Percentiles rank a stretch among this genome's conserved stretches.
Evolutionary conservation across 176 grass and related monocot genomes (phyloP).

Genomic region (Luzula sylvatica): DNA sequence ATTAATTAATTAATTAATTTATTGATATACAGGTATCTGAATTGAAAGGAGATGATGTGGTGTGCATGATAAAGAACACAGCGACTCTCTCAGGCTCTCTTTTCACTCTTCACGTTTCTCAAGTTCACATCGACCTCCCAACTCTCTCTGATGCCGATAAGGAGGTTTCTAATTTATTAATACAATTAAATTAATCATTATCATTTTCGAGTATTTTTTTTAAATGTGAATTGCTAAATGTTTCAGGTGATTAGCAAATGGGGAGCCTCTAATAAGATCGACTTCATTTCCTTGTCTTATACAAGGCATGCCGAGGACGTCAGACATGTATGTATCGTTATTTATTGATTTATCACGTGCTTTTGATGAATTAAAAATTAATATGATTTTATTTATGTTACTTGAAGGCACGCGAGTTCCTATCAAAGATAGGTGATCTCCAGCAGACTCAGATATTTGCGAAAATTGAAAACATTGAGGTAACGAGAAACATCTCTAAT

Average conservation of each 20-base stretch:
- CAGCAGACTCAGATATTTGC: constrained; percentile 96
- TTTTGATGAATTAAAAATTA: background rate
- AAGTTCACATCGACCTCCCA: constrained; percentile 83
- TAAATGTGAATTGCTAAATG: background rate
- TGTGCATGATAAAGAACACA: constrained; percentile 89
- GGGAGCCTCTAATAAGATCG: constrained; percentile 94
- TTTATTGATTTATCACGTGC: background rate
- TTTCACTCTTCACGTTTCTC: constrained; percentile 82
- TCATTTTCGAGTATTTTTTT: too few species aligned
- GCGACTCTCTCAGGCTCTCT: constrained; percentile 79
- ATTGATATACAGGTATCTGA: constrained; percentile 65
- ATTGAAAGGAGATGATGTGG: constrained; percentile 75
- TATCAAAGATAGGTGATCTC: constrained; percentile 82
- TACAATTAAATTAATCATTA: too few species aligned
- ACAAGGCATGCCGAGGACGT: constrained; percentile 95
- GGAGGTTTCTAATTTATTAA: constrained; percentile 38
- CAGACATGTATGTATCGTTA: constrained; percentile 42
- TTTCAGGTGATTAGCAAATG: constrained; percentile 88
- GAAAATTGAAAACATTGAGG: constrained; percentile 98
- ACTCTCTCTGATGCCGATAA: constrained; percentile 82
- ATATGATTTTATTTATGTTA: background rate
- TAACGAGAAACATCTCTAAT: constrained; percentile 20
- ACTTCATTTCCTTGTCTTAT: constrained; percentile 94
- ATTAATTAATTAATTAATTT: background rate
- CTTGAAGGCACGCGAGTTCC: constrained; percentile 58